A percentile compares a stretch with the other conserved stretches of the same genome.
Conservation (phyloP, 2,329 filamentous ascomycete species). For the Rutstroemia sp. region DNA sequence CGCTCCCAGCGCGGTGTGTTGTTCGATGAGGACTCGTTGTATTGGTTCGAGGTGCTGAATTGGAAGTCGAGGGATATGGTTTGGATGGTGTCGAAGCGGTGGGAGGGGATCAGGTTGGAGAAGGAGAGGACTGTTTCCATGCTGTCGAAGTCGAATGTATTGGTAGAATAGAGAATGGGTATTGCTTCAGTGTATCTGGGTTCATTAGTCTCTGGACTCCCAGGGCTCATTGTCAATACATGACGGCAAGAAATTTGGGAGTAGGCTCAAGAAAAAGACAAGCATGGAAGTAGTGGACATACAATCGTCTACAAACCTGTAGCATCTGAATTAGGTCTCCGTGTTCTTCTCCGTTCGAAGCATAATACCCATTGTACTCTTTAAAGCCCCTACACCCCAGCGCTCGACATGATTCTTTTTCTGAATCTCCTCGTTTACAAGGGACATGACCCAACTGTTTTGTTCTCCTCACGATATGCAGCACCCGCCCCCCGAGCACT, state of each 20-base stretch:
- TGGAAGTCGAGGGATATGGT: conserved; percentile 6
- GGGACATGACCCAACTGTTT: conserved; percentile 11
- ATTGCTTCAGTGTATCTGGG: conserved; percentile 21
- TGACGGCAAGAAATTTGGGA: not conserved
- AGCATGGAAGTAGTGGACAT: not conserved
- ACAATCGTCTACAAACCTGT: conserved; percentile 21
- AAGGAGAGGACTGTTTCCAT: conserved; percentile 19
- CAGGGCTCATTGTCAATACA: no score
- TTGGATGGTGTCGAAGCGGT: conserved; percentile 20
- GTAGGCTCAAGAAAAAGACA: not conserved
- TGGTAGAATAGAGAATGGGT: conserved; percentile 19
- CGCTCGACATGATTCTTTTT: conserved; percentile 7
- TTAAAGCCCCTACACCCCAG: conserved; percentile 14
- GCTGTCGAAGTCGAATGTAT: conserved; percentile 22
- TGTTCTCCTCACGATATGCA: conserved; percentile 16
- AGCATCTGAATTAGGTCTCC: conserved; percentile 13
- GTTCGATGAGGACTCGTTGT: conserved; percentile 10
- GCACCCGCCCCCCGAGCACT: conserved; percentile 11
- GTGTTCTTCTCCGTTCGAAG: conserved; percentile 4
- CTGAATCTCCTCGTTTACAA: conserved; percentile 6
- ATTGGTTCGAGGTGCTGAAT: not conserved
- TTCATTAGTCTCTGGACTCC: not conserved
- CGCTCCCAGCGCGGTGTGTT: conserved; percentile 17
- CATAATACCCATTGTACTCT: conserved; percentile 5
- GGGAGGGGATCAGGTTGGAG: conserved; percentile 16